These are phyloP conservation scores for Scolecobasidium constrictum DNA, from an alignment of 2,329 filamentous ascomycete genomes.

Conservation along the genomic window DNA sequence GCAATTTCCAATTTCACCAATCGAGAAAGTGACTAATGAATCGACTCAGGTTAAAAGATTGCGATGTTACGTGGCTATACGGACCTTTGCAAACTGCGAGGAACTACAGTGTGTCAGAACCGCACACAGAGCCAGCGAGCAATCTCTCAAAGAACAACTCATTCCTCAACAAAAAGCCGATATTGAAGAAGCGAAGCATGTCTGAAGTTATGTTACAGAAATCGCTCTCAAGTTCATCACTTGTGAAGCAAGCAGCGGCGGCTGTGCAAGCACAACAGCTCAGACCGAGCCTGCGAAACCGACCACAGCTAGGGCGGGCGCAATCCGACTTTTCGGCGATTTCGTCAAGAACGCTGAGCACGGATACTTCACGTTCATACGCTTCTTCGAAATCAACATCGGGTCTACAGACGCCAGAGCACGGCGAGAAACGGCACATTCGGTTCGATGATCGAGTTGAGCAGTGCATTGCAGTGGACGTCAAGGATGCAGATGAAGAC, in stretches of 20 bases:
- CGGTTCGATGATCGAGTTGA: conserved; percentile 94
- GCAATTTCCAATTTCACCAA: conserved; percentile 21
- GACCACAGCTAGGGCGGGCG: conserved; percentile 46
- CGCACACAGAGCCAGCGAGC: conserved; percentile 39
- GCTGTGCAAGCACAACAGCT: conserved; percentile 74
- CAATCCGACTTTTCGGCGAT: conserved; percentile 60
- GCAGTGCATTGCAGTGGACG: conserved; percentile 88
- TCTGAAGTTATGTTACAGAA: conserved; percentile 90
- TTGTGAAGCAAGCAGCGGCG: conserved; percentile 80
- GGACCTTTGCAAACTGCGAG: conserved; percentile 74
- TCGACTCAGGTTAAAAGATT: conserved; percentile 73
- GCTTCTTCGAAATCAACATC: conserved; percentile 57
- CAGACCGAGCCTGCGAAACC: conserved; percentile 38
- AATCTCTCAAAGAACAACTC: conserved; percentile 53
- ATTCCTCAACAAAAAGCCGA: conserved; percentile 74
- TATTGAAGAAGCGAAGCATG: conserved; percentile 92
- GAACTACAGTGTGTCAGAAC: conserved; percentile 39
- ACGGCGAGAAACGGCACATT: conserved; percentile 67
- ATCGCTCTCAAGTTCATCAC: conserved; percentile 76
- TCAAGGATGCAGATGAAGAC: conserved; percentile 67
- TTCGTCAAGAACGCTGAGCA: conserved; percentile 49
- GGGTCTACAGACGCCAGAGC: conserved; percentile 50
- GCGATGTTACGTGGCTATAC: conserved; percentile 95
- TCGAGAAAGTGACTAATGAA: conserved; percentile 16
- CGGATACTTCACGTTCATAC: conserved; percentile 49